phyloP scores from a whole-genome alignment of 1,284 basidiomycete species.

The Phellopilus nigrolimitatus region DNA sequence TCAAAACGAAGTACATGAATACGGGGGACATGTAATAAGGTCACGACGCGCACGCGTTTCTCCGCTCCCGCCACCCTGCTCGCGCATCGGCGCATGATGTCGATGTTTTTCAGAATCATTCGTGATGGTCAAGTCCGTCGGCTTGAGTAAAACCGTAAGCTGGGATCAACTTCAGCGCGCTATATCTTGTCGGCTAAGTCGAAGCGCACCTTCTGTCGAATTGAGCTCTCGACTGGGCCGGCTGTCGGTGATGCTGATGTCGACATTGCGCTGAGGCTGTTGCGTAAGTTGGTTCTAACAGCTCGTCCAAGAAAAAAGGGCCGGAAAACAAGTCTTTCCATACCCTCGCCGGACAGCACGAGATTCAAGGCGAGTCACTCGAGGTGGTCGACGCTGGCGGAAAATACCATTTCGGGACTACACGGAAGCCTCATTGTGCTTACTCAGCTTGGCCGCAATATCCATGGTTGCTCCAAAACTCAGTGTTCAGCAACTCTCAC shows the following conservation, averaged over 20 bases:
- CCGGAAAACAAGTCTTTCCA: not conserved
- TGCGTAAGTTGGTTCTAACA: not conserved
- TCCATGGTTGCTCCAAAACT: too few species aligned
- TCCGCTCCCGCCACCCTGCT: slow-evolving; percentile 52
- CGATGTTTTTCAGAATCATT: slow-evolving; percentile 78
- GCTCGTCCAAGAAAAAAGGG: not conserved
- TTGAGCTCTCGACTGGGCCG: slow-evolving; percentile 44
- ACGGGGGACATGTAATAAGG: not conserved
- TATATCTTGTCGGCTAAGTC: not conserved
- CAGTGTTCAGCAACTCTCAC: too few species aligned
- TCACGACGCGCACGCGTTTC: slow-evolving; percentile 57
- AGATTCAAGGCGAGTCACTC: not conserved
- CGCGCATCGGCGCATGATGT: slow-evolving; percentile 72
- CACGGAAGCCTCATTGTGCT: too few species aligned
- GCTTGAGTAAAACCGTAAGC: slow-evolving; percentile 55
- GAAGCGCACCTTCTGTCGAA: slow-evolving; percentile 49
- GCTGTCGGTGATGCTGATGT: slow-evolving; percentile 1
- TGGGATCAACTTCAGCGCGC: slow-evolving; percentile 27
- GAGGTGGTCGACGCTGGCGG: too few species aligned
- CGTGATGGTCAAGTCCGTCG: slow-evolving; percentile 52
- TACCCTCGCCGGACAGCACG: not conserved
- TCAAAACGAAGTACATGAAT: not conserved
- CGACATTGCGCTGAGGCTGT: slow-evolving; percentile 2
- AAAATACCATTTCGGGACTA: too few species aligned
- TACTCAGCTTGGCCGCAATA: too few species aligned